phyloP scores from a whole-genome alignment of 1,284 basidiomycete species.

The Flammula alnicola region DNA sequence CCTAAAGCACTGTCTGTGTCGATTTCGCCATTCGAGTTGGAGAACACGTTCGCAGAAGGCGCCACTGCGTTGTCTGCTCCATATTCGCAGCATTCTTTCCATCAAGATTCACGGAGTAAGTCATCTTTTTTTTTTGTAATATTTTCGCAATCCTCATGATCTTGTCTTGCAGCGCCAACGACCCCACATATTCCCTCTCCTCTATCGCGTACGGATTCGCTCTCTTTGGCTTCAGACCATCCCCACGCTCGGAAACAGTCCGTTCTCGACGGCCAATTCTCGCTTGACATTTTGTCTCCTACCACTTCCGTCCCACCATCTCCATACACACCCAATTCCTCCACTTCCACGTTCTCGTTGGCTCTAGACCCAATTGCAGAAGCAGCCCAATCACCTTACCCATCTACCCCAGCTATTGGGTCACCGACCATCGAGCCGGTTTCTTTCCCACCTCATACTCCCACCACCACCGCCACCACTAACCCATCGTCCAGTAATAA shows the following conservation, averaged over 20 bases:
- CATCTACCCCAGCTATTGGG: slow-evolving; percentile 42
- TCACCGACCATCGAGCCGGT: slow-evolving; percentile 37
- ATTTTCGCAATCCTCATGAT: slow-evolving; percentile 3
- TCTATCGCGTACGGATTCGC: slow-evolving; percentile 53
- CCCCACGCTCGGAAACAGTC: slow-evolving; percentile 81
- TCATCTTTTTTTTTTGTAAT: slow-evolving; percentile 4
- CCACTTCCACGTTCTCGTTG: slow-evolving; percentile 64
- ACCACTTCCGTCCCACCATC: slow-evolving; percentile 37
- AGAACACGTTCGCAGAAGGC: slow-evolving; percentile 35
- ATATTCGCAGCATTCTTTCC: slow-evolving; percentile 33
- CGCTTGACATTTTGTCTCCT: slow-evolving; percentile 39
- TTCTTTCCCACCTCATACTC: slow-evolving; percentile 23
- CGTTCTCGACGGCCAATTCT: slow-evolving; percentile 58
- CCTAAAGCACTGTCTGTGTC: slow-evolving; percentile 62
- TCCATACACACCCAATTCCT: slow-evolving; percentile 52
- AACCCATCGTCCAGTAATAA: slow-evolving; percentile 14
- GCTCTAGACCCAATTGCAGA: slow-evolving; percentile 75
- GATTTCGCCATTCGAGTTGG: slow-evolving; percentile 49
- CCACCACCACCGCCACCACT: slow-evolving; percentile 15
- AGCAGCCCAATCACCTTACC: slow-evolving; percentile 43
- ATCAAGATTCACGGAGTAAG: slow-evolving; percentile 31
- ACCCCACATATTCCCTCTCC: slow-evolving; percentile 47
- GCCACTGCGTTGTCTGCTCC: slow-evolving; percentile 33
- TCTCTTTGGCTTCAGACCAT: slow-evolving; percentile 62
- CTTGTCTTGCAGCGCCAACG: slow-evolving; percentile 32